Conservation (phyloP, 2,329 filamentous ascomycete genomes). For the Ophiostoma perfectum region DNA sequence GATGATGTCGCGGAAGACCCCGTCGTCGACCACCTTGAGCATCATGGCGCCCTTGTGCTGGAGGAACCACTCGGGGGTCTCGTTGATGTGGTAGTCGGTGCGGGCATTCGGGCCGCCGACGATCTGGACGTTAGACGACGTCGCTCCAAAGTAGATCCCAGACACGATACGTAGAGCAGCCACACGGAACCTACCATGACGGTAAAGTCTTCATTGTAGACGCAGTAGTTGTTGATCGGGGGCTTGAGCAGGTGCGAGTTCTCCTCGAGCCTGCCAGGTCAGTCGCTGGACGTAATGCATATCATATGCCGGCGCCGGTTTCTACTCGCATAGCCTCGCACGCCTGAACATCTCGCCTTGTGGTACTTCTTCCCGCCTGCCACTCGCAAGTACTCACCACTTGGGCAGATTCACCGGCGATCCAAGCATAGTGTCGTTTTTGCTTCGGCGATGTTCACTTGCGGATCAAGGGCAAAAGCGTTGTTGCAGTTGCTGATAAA, state of each 20-base stretch:
- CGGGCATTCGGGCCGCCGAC: conserved; percentile 94
- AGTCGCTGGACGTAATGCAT: background rate
- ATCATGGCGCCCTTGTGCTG: conserved; percentile 91
- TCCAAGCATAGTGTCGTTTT: conserved; percentile 39
- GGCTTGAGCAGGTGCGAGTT: conserved; percentile 91
- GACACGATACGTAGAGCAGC: background rate
- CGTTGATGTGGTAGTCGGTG: conserved; percentile 98
- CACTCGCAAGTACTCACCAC: conserved; percentile 41
- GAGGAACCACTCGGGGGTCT: conserved; percentile 96
- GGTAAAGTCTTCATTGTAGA: conserved; percentile 78
- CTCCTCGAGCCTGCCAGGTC: conserved; percentile 67
- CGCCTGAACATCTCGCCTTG: too few species aligned
- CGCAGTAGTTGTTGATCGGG: conserved; percentile 95
- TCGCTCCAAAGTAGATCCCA: background rate
- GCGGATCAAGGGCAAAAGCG: background rate
- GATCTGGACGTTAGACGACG: conserved; percentile 28
- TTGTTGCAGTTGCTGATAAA: background rate
- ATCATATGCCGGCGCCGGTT: too few species aligned
- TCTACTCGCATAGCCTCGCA: too few species aligned
- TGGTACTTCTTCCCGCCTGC: background rate
- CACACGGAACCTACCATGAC: conserved; percentile 58
- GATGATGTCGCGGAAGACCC: conserved; percentile 72
- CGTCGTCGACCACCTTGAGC: conserved; percentile 77
- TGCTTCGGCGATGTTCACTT: background rate
- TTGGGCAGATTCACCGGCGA: conserved; percentile 53